Evolutionary conservation across 2,329 filamentous ascomycete genomes (phyloP).

Genomic region (Hymenotorrendiella dingleyae): DNA sequence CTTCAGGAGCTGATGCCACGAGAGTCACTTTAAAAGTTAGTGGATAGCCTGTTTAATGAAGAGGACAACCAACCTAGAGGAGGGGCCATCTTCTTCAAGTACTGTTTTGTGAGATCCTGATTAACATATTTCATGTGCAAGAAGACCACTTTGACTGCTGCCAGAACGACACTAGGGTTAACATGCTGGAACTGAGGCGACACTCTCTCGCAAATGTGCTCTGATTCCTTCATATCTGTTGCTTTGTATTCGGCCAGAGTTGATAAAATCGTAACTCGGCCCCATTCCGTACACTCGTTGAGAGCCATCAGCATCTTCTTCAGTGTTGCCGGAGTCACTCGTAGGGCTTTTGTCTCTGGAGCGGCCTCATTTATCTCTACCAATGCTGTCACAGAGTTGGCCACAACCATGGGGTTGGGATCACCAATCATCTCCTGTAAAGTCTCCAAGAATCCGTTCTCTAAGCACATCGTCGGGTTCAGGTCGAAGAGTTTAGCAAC

Average conservation of each 20-base stretch:
- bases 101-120: conserved; percentile 72
- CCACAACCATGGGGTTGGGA: conserved; percentile 98
- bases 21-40: conserved; percentile 64
- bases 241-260: conserved; percentile 86
- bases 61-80: conserved; percentile 64
- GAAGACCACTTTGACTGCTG: conserved; percentile 97
- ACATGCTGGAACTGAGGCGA: conserved; percentile 97
- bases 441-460: conserved; percentile 92
- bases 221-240: conserved; percentile 85
- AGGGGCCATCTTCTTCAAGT: conserved; percentile 97
- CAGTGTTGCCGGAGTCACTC: conserved; percentile 74
- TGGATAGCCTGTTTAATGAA: neutral
- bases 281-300: conserved; percentile 99
- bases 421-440: conserved; percentile 95
- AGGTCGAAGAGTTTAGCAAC: conserved; percentile 97
- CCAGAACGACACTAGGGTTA: conserved; percentile 91
- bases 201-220: conserved; percentile 96
- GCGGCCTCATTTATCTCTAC: conserved; percentile 87
- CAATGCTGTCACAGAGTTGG: conserved; percentile 91
- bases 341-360: conserved; percentile 81
- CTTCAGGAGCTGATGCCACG: conserved; percentile 90
- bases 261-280: conserved; percentile 84
- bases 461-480: conserved; percentile 85
- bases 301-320: conserved; percentile 96
- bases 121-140: conserved; percentile 87